These are phyloP conservation scores for Apostasia ramifera DNA, from an alignment of 106 monocot species.

Conservation along the genomic window DNA sequence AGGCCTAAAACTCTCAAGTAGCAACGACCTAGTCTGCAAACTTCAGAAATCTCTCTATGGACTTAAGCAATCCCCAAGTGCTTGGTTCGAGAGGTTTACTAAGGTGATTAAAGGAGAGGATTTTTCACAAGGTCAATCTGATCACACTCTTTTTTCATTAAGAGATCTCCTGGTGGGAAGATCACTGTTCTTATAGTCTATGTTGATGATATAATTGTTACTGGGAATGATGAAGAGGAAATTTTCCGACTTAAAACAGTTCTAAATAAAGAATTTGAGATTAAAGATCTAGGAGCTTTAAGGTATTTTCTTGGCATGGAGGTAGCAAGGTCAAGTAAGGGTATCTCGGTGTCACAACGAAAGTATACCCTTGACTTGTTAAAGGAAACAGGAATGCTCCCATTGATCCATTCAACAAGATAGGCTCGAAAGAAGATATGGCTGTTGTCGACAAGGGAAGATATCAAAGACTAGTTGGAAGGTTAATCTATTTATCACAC, in stretches of 20 bases:
- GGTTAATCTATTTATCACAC: conserved; percentile 12
- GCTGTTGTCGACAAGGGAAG: background rate
- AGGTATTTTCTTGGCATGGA: conserved; percentile 10
- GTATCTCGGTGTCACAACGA: conserved; percentile 10
- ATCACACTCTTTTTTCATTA: no score
- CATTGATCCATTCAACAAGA: background rate
- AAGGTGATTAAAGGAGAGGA: background rate
- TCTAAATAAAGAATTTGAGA: conserved; percentile 5
- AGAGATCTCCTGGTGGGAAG: background rate
- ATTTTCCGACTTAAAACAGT: background rate
- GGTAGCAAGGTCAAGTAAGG: conserved; percentile 12
- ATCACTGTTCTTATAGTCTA: conserved; percentile 5
- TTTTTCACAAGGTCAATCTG: conserved; percentile 4
- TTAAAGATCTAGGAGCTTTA: conserved; percentile 3
- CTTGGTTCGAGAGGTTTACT: conserved; percentile 13
- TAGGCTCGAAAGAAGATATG: background rate
- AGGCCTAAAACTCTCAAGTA: no score
- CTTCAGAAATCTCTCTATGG: background rate
- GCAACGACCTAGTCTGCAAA: no score
- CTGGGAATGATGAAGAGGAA: conserved; percentile 5
- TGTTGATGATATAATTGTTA: conserved; percentile 22
- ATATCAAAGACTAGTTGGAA: background rate
- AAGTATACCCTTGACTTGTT: conserved; percentile 11
- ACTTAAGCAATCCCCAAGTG: conserved; percentile 19
- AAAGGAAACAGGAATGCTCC: conserved; percentile 11